phyloP scores from a whole-genome alignment of 2,329 filamentous ascomycete species.

The Penicillium fuscoglaucum region DNA sequence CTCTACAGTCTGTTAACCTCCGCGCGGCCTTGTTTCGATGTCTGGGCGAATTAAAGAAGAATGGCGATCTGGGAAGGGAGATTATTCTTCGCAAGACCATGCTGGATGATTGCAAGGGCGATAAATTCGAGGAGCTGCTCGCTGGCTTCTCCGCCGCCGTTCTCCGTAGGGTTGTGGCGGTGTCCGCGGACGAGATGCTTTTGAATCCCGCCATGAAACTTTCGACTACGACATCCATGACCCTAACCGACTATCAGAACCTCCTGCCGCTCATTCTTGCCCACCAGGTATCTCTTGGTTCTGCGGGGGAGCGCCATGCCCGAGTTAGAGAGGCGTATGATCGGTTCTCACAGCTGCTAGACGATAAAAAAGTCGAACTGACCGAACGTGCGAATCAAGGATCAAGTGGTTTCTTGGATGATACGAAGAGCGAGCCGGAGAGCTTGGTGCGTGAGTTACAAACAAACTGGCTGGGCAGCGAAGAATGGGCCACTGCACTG shows the following conservation, averaged over 20 bases:
- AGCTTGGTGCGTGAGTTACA: slow-evolving; percentile 52
- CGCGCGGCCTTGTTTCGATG: slow-evolving; percentile 78
- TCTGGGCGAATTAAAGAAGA: slow-evolving; percentile 85
- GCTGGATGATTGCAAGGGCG: slow-evolving; percentile 93
- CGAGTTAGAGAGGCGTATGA: slow-evolving; percentile 59
- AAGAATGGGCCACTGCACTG: slow-evolving; percentile 71
- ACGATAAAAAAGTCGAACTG: slow-evolving; percentile 62
- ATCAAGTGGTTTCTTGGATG: slow-evolving; percentile 28
- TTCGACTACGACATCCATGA: slow-evolving; percentile 52
- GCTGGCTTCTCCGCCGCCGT: slow-evolving; percentile 81
- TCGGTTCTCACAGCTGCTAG: slow-evolving; percentile 65
- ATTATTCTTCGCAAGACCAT: slow-evolving; percentile 85
- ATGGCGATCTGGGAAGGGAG: slow-evolving; percentile 76
- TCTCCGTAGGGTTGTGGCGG: slow-evolving; percentile 65
- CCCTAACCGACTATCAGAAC: slow-evolving; percentile 36
- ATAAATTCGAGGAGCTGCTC: slow-evolving; percentile 83
- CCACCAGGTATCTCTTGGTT: slow-evolving; percentile 67
- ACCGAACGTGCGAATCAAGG: slow-evolving; percentile 31
- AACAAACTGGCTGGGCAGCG: slow-evolving; percentile 75
- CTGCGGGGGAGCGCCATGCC: slow-evolving; percentile 61
- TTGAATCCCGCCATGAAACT: slow-evolving; percentile 56
- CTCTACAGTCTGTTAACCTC: slow-evolving; percentile 86
- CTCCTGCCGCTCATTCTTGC: slow-evolving; percentile 70
- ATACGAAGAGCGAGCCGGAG: slow-evolving; percentile 38
- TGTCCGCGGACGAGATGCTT: slow-evolving; percentile 40